A percentile compares a stretch with the other conserved stretches of the same genome.
phyloP scores from a whole-genome alignment of 164 flowering plant genomes.

The Magnolia officinalis region DNA sequence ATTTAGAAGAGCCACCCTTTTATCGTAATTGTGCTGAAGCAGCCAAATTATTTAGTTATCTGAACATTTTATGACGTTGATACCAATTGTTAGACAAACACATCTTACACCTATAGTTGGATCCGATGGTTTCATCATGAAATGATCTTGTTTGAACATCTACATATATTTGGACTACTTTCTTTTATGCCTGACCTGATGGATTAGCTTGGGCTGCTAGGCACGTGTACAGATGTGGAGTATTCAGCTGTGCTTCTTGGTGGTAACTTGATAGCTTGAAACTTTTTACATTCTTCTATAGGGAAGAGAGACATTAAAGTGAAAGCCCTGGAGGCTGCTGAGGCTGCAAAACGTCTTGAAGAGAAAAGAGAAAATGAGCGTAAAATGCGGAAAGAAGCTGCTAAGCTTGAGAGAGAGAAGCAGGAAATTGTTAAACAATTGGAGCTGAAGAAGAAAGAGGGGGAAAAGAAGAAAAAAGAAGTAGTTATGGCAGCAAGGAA shows the following conservation, averaged over 20 bases:
- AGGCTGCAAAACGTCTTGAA: slow-evolving; percentile 73
- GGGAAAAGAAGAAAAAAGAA: slow-evolving; percentile 63
- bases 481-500: slow-evolving; percentile 63
- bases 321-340: slow-evolving; percentile 89
- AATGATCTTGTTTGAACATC: background rate
- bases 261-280: slow-evolving; percentile 5
- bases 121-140: background rate
- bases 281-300: slow-evolving; percentile 14
- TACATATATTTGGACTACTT: background rate
- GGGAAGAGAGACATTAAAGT: slow-evolving; percentile 88
- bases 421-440: slow-evolving; percentile 54
- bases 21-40: no score
- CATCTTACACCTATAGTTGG: background rate
- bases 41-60: no score
- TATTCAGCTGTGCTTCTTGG: background rate
- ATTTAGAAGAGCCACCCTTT: no score
- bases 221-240: no score
- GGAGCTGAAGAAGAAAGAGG: slow-evolving; percentile 62
- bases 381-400: slow-evolving; percentile 79
- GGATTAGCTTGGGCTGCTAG: background rate
- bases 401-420: slow-evolving; percentile 67
- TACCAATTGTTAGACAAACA: background rate
- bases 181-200: no score
- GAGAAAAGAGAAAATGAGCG: slow-evolving; percentile 81
- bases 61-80: no score